Evolutionary conservation across 2,329 filamentous ascomycete genomes (phyloP).

Genomic region (Geosmithia flava): DNA sequence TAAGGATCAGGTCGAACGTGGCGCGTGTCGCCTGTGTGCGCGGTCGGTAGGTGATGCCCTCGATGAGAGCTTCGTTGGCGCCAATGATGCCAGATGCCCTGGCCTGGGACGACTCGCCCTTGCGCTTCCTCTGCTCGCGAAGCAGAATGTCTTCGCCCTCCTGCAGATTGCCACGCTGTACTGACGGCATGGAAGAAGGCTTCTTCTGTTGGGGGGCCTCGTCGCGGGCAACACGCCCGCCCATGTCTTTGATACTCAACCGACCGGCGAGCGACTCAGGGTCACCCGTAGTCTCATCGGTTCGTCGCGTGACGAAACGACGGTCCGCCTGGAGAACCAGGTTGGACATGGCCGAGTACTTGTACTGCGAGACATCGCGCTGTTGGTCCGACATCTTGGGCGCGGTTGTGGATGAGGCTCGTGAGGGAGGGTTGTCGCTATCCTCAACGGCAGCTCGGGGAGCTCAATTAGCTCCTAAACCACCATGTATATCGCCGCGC

Average conservation of each 20-base stretch:
- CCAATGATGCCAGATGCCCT: constrained; percentile 69
- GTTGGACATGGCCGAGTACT: constrained; percentile 99
- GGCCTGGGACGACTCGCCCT: constrained; percentile 55
- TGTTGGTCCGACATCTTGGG: constrained; percentile 60
- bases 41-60: constrained; percentile 85
- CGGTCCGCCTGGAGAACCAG: constrained; percentile 99
- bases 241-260: constrained; percentile 92
- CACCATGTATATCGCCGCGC: constrained; percentile 18
- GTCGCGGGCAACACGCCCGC: constrained; percentile 68
- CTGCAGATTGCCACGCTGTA: constrained; percentile 62
- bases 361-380: constrained; percentile 89
- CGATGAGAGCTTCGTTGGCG: constrained; percentile 74
- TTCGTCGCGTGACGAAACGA: constrained; percentile 83
- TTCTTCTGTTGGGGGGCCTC: constrained; percentile 73
- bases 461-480: constrained; percentile 15
- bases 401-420: constrained; percentile 8
- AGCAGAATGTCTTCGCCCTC: constrained; percentile 78
- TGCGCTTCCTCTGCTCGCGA: constrained; percentile 77
- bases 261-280: constrained; percentile 93
- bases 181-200: constrained; percentile 46
- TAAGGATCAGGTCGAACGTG: constrained; percentile 89
- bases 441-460: constrained; percentile 22
- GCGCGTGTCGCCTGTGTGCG: constrained; percentile 83
- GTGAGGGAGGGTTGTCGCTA: constrained; percentile 7
- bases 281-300: constrained; percentile 91